Base-by-base conservation (phyloP, 2,329 filamentous ascomycete genomes). In the Cladosporium oxysporum region DNA sequence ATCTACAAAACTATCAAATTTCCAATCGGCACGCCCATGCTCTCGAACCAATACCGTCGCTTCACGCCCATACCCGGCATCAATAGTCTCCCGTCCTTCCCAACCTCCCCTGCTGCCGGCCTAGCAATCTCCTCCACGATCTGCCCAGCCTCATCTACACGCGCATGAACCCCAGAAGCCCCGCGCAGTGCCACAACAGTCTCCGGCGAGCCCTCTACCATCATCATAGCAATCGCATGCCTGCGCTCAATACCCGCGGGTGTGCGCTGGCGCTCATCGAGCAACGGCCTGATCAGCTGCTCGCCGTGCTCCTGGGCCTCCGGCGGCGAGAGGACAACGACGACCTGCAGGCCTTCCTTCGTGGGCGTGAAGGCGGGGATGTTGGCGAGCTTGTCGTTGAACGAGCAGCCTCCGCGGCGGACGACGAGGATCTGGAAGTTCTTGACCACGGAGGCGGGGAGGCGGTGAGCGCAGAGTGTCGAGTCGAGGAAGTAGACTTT, bases 371-470 rank as follows among this genome's bases (percentile, higher is more conserved):
- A 94, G 11, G 87, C 86, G 0, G 94, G 93, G n/a, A 98, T 93
- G 70, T 92, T 93, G 61, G 85, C 83, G 0, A 98, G 80, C 77
- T 99, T 99, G 31, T 90, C 81, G 41, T 87, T 89, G 77, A 98
- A 98, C 28, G 86, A 90, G 80, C 95, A 99, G 0, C 87, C 88
- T 47, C 95, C 94, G 6, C 95, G 88, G 31, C 87, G 88, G 72
- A 98, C 83, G 59, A 97, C 86, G 66, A 99, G 88, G 67, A 98
- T 83, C 61, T 97, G 89, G 78, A 96, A 79, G 1, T 76, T 79
- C 49, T 81, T 82, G 0, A 82, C 83, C 3, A 88, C 77, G 8
- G 81, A 76, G 1, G 81, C 71, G 14, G 86, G 77, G 62, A 92
- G 78, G 55, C 70, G 55, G 66, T 82, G 80, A 66, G 83, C 81